phyloP scores from a whole-genome alignment of 2,329 filamentous ascomycete species.

The Ascocoryne sarcoides region DNA sequence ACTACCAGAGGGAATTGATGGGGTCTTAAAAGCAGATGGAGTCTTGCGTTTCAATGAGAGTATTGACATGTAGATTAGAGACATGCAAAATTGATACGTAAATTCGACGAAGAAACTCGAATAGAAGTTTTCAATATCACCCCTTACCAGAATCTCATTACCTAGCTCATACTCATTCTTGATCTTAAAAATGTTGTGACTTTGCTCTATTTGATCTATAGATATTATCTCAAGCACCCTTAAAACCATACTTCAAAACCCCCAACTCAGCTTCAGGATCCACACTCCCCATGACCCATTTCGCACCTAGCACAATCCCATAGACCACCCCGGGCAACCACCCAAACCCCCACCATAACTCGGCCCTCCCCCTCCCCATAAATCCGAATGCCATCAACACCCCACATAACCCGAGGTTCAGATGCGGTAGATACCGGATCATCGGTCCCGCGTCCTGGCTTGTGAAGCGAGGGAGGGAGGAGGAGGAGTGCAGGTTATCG shows the following conservation, averaged over 20 bases:
- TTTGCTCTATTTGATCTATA: no score
- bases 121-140: no score
- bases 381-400: slow-evolving; percentile 40
- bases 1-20: slow-evolving; percentile 76
- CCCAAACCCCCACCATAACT: slow-evolving; percentile 36
- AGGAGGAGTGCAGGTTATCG: slow-evolving; percentile 33
- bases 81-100: no score
- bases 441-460: slow-evolving; percentile 36
- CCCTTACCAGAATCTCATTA: no score
- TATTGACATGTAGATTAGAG: slow-evolving; percentile 54
- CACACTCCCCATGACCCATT: slow-evolving; percentile 58
- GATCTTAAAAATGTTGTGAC: no score
- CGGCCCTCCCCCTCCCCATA: slow-evolving; percentile 20
- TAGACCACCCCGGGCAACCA: slow-evolving; percentile 51
- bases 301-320: slow-evolving; percentile 48
- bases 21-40: slow-evolving; percentile 75
- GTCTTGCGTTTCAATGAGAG: slow-evolving; percentile 89
- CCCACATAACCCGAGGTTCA: slow-evolving; percentile 49
- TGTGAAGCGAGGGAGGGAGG: neutral
- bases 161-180: no score
- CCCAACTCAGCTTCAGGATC: slow-evolving; percentile 56
- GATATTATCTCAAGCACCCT: no score
- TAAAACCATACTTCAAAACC: slow-evolving; percentile 55
- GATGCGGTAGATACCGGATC: slow-evolving; percentile 46
- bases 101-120: no score